Percentiles rank a stretch among this genome's conserved stretches.
phyloP scores from a whole-genome alignment of 495 filamentous ascomycete genomes.

The Hyaloscypha bicolor region DNA sequence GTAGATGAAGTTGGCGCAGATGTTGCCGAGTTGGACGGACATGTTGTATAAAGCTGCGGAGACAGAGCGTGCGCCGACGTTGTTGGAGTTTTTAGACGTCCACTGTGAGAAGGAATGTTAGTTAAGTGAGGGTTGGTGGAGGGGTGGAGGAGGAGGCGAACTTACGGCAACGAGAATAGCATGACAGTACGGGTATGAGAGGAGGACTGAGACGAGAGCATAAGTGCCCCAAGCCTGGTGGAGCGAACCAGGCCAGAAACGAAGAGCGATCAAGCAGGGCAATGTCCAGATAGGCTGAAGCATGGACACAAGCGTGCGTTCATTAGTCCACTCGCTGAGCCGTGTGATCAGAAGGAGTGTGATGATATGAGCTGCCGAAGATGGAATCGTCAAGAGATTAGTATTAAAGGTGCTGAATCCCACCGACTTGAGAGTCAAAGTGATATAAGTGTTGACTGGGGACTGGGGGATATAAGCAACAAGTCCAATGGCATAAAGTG shows the following conservation, averaged over 20 bases:
- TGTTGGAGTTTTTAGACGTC: conserved; percentile 54
- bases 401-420: conserved; percentile 69
- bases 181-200: conserved; percentile 51
- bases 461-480: conserved; percentile 55
- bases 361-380: conserved; percentile 51
- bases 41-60: conserved; percentile 54
- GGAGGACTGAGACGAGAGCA: conserved; percentile 53
- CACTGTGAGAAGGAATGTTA: conserved; percentile 30
- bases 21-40: conserved; percentile 60
- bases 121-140: neutral
- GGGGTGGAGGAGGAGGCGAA: conserved; percentile 38
- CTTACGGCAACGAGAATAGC: conserved; percentile 40
- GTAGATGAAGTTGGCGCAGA: conserved; percentile 55
- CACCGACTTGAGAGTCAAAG: conserved; percentile 57
- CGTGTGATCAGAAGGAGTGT: conserved; percentile 54
- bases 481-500: conserved; percentile 66
- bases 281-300: conserved; percentile 60
- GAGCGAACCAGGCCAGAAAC: conserved; percentile 39
- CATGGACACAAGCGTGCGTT: conserved; percentile 53
- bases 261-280: conserved; percentile 56
- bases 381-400: conserved; percentile 70
- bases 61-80: conserved; percentile 31
- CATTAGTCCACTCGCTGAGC: conserved; percentile 58
- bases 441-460: conserved; percentile 59
- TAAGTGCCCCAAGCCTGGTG: conserved; percentile 55